Conservation (phyloP, 495 filamentous ascomycete genomes). For the Podospora pseudopauciseta region DNA sequence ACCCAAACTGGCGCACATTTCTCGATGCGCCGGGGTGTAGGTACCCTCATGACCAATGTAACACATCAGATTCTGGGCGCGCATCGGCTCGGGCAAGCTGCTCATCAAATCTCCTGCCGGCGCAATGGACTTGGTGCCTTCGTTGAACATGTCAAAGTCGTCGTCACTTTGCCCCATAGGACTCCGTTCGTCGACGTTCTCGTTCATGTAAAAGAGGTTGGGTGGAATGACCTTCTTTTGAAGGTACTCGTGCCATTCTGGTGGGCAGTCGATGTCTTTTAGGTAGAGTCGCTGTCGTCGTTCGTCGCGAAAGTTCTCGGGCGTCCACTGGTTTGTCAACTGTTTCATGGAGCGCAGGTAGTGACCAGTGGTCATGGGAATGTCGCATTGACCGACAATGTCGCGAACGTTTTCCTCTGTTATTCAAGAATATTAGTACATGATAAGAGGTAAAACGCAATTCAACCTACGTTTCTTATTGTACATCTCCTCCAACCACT, state of each 20-base stretch:
- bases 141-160: conserved; percentile 47
- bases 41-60: conserved; percentile 98
- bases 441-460: not conserved
- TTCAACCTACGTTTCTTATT: conserved; percentile 64
- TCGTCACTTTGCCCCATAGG: conserved; percentile 42
- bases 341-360: conserved; percentile 80
- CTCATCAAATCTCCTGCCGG: conserved; percentile 88
- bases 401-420: conserved; percentile 67
- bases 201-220: conserved; percentile 80
- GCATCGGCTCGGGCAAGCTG: conserved; percentile 76
- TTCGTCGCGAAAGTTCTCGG: conserved; percentile 62
- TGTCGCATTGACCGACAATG: conserved; percentile 61
- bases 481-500: conserved; percentile 72
- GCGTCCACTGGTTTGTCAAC: conserved; percentile 70
- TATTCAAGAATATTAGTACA: conserved; percentile 3
- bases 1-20: conserved; percentile 95
- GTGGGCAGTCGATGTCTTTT: conserved; percentile 92
- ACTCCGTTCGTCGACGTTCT: conserved; percentile 51
- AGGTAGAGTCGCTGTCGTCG: conserved; percentile 81
- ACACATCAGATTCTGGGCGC: conserved; percentile 95
- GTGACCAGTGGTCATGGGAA: conserved; percentile 78
- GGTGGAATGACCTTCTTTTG: conserved; percentile 71
- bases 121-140: conserved; percentile 35
- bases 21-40: conserved; percentile 91
- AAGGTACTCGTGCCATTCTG: conserved; percentile 75